These are phyloP conservation scores for Amphicarpaea edgeworthii DNA, from an alignment of 306 rosid species.

Conservation along the genomic window DNA sequence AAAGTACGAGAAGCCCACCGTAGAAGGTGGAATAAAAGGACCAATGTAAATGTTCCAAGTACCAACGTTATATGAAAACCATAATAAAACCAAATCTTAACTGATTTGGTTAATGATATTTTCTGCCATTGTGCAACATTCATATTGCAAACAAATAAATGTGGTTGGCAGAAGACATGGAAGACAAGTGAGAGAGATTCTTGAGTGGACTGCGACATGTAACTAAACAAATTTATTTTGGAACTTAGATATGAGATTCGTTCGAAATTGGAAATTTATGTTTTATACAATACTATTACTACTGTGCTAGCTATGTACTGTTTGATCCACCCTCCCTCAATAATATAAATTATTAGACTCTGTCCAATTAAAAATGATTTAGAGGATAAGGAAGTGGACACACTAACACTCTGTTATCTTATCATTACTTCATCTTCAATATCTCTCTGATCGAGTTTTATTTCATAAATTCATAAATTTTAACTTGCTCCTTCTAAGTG, in stretches of 20 bases:
- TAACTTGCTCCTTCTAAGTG: not conserved
- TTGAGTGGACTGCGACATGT: not conserved
- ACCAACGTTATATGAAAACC: conserved; percentile 42
- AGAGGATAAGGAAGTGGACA: conserved; percentile 14
- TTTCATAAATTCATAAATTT: not conserved
- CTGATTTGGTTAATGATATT: conserved; percentile 32
- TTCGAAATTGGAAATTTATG: not conserved
- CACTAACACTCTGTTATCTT: not conserved
- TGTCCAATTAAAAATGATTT: conserved; percentile 8
- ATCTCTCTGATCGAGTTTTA: not conserved
- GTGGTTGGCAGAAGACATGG: conserved; percentile 35
- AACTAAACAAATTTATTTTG: conserved; percentile 13
- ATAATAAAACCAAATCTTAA: conserved; percentile 38
- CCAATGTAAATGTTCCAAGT: conserved; percentile 46
- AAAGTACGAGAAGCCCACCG: conserved; percentile 51
- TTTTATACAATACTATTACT: no score
- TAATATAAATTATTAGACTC: conserved; percentile 15
- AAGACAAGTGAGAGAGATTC: conserved; percentile 21
- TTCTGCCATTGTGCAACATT: not conserved
- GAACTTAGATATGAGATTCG: conserved; percentile 11
- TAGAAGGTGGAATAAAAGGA: conserved; percentile 61
- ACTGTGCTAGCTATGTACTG: no score
- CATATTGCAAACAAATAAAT: conserved; percentile 34
- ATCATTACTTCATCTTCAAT: conserved; percentile 31
- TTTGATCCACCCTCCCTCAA: no score